These are phyloP conservation scores for Senna tora DNA, from an alignment of 306 rosid genomes.

Conservation along the genomic window DNA sequence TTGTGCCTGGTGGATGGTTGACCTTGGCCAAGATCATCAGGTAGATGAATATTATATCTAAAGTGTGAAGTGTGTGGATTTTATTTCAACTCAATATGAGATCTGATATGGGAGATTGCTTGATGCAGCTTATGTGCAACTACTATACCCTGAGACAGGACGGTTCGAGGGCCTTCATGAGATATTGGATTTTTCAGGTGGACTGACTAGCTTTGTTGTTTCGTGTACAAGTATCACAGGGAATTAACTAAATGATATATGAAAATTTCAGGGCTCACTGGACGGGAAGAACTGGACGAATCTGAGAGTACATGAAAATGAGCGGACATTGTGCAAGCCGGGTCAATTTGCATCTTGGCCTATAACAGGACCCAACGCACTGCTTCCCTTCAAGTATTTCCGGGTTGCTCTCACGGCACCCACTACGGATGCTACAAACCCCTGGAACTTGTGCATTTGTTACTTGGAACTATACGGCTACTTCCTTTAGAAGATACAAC, in stretches of 20 bases:
- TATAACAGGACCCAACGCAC: conserved; percentile 66
- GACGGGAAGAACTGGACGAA: conserved; percentile 89
- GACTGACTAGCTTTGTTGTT: conserved; percentile 4
- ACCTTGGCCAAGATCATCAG: conserved; percentile 86
- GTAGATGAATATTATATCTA: conserved; percentile 36
- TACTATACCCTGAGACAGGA: conserved; percentile 89
- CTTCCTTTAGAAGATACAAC: conserved; percentile 67
- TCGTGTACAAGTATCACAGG: neutral
- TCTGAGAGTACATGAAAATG: conserved; percentile 80
- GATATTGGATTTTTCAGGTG: conserved; percentile 92
- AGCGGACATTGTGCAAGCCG: conserved; percentile 71
- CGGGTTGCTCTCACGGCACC: conserved; percentile 71
- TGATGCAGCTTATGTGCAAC: conserved; percentile 88
- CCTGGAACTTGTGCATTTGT: conserved; percentile 80
- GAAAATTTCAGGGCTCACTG: conserved; percentile 64
- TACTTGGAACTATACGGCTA: conserved; percentile 83
- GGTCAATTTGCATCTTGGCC: conserved; percentile 98
- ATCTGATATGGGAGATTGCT: conserved; percentile 30
- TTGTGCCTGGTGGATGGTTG: conserved; percentile 92
- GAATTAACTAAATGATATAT: conserved; percentile 2
- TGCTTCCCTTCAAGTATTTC: conserved; percentile 78
- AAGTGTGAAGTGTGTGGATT: neutral
- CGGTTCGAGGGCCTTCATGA: conserved; percentile 81
- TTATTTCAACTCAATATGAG: conserved; percentile 10
- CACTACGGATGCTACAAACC: conserved; percentile 68